Evolutionary conservation across 78 protist species (phyloP).

Genomic region (Cyanophora paradoxa): DNA sequence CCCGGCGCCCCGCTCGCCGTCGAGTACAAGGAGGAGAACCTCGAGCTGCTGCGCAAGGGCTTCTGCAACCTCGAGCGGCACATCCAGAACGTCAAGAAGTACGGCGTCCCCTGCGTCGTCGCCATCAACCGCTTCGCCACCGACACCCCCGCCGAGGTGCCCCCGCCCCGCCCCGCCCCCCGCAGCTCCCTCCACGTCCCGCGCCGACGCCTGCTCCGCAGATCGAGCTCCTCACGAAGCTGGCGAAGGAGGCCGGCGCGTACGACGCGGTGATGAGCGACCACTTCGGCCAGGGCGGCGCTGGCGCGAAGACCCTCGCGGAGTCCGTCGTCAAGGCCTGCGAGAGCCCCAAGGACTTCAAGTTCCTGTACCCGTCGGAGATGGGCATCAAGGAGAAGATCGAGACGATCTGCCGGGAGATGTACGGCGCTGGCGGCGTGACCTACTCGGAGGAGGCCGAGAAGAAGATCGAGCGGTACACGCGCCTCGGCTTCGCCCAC

Average conservation of each 20-base stretch:
- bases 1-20: slow-evolving; percentile 32
- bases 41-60: slow-evolving; percentile 58
- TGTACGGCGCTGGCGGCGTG: slow-evolving; percentile 89
- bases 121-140: slow-evolving; percentile 75
- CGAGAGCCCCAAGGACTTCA: slow-evolving; percentile 52
- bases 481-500: slow-evolving; percentile 56
- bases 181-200: not conserved
- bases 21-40: slow-evolving; percentile 48
- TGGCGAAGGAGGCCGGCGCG: slow-evolving; percentile 75
- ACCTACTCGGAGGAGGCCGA: slow-evolving; percentile 54
- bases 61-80: slow-evolving; percentile 55
- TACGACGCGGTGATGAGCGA: slow-evolving; percentile 60
- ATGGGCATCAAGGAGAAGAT: slow-evolving; percentile 46
- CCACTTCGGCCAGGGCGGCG: slow-evolving; percentile 88
- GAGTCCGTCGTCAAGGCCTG: slow-evolving; percentile 72
- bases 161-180: not conserved
- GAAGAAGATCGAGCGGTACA: slow-evolving; percentile 57
- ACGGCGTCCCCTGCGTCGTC: slow-evolving; percentile 88
- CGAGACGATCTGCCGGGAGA: slow-evolving; percentile 59
- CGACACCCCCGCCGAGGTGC: slow-evolving; percentile 58
- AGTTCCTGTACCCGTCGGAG: slow-evolving; percentile 53
- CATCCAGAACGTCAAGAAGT: slow-evolving; percentile 45
- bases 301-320: slow-evolving; percentile 85
- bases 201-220: not conserved
- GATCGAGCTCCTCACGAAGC: slow-evolving; percentile 27